Evolutionary conservation across 306 rosid species (phyloP).

Genomic region (Clitoria ternatea): DNA sequence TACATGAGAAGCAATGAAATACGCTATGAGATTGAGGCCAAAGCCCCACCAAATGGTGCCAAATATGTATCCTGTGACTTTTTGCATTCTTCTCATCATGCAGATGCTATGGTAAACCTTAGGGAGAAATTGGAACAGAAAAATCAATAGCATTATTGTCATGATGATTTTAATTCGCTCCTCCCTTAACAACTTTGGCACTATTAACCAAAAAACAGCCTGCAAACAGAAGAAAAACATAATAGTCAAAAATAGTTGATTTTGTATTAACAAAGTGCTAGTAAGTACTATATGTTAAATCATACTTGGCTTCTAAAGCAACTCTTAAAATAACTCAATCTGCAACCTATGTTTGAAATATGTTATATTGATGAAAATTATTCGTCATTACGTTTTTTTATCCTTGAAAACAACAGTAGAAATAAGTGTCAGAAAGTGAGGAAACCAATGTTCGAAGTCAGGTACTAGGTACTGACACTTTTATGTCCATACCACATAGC

Average conservation of each 20-base stretch:
- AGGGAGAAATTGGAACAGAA: constrained; percentile 92
- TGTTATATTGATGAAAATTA: not conserved
- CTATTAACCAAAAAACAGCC: constrained; percentile 89
- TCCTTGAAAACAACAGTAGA: too few relatives aligned
- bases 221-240: constrained; percentile 35
- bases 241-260: not conserved
- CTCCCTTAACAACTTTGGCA: constrained; percentile 83
- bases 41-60: constrained; percentile 99
- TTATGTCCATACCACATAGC: too few relatives aligned
- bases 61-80: constrained; percentile 95
- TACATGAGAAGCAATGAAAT: constrained; percentile 98
- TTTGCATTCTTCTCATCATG: constrained; percentile 93
- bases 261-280: not conserved
- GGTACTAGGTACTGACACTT: too few relatives aligned
- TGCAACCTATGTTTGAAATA: not conserved
- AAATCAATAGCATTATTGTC: constrained; percentile 76
- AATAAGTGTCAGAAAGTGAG: too few relatives aligned
- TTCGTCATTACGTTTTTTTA: too few relatives aligned
- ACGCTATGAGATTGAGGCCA: constrained; percentile 93
- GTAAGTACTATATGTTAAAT: not conserved
- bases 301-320: not conserved
- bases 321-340: not conserved
- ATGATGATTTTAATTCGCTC: constrained; percentile 86
- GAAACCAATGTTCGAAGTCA: too few relatives aligned
- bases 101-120: constrained; percentile 90